A percentile compares a stretch with the other conserved stretches of the same genome.
These are phyloP conservation scores for Fraxinus albicans DNA, from an alignment of 305 asterid genomes.

Conservation along the genomic window DNA sequence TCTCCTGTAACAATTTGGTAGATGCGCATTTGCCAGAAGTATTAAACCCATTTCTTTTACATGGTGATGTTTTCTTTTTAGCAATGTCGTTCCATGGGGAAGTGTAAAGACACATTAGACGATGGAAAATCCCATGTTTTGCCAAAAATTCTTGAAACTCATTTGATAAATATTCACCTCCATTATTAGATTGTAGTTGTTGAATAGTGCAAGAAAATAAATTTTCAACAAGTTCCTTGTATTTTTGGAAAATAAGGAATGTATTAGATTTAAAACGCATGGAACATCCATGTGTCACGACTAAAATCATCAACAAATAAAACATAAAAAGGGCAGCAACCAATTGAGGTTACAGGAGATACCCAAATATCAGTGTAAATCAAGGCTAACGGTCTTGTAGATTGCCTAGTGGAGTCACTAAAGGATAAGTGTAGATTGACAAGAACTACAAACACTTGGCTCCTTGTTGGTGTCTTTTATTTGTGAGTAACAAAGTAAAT, in stretches of 20 bases:
- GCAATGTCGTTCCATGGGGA: too few species aligned
- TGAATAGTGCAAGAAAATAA: neutral
- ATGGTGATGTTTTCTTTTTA: too few species aligned
- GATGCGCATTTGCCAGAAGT: too few species aligned
- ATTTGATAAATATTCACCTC: neutral
- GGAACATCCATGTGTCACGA: neutral
- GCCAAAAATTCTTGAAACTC: neutral
- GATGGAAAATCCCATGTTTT: neutral
- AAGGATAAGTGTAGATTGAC: neutral
- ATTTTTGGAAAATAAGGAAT: neutral
- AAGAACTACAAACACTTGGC: neutral
- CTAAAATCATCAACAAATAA: neutral
- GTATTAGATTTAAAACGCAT: too few species aligned
- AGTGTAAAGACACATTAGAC: too few species aligned
- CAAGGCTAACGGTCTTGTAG: neutral
- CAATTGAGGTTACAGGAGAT: neutral
- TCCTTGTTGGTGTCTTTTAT: neutral
- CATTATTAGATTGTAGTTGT: neutral
- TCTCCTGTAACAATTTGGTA: too few species aligned
- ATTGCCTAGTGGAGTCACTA: neutral
- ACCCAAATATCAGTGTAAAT: neutral
- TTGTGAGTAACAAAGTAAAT: neutral
- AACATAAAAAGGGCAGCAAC: neutral
- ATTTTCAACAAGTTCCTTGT: neutral
- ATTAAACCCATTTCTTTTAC: too few species aligned